Base-by-base conservation (phyloP, 1,284 basidiomycete species). In the Cystobasidium pallidum region DNA sequence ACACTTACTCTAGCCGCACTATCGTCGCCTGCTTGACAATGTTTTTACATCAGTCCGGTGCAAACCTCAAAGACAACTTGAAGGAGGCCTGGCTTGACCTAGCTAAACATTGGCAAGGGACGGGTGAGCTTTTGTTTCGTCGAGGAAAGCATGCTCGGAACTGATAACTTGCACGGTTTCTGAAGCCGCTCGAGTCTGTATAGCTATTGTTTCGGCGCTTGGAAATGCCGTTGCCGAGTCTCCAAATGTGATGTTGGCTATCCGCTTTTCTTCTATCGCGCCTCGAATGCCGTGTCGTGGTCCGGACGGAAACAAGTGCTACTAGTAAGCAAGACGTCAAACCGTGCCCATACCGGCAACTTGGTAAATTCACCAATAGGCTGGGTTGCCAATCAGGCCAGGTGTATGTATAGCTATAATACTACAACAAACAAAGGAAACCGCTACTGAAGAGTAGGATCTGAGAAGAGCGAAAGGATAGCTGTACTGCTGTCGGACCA, bases 1-100 rank as follows among this genome's bases (percentile, higher is more conserved):
- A 28, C 4, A 15, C 36, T 3, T 45, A 64, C 47, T 66, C 63
- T 73, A 1, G 7, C 62, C 0, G 55, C 45, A 4, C 74, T 58
- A 6, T 76, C 73, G 68, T 73, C 78, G 39, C 36, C 17, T 77
- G 59, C 68, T 81, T 43, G 80, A 80, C 70, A 64, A 61, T 61
- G 58, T 34, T 61, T 45, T 26, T 61, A 24, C 58, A 61, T 32
- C 58, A 61, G 52, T 1, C 73, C 81, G 34, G 67, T 82, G 47
- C 55, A 19, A 49, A 26, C 45, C 41, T 47, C 15, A 39, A 49
- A n/a, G 49, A 65, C 4, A 36, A n/a, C n/a, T n/a, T n/a, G n/a
- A n/a, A 43, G 0, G 91, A 92, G 72, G 79, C 84, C 43, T 94
- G 94, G 91, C 81, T 94, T 58, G 78, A 82, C 1, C 83, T 90